Evolutionary conservation across 257 asterid genomes (phyloP).

Genomic region (Jacaranda copaia): DNA sequence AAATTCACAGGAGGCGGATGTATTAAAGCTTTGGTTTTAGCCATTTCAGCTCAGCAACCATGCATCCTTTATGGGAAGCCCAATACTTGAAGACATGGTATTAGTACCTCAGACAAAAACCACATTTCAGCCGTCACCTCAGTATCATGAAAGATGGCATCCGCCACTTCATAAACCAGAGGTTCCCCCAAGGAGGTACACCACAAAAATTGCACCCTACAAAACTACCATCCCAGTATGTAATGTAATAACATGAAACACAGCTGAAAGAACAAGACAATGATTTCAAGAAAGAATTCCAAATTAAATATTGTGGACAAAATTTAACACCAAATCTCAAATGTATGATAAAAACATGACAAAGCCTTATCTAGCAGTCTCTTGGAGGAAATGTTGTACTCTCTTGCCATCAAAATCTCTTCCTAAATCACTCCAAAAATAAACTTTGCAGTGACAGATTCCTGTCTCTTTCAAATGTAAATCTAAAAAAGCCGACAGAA

Average conservation of each 20-base stretch:
- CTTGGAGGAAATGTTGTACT: slow-evolving; percentile 2
- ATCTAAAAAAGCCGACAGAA: slow-evolving; percentile 7
- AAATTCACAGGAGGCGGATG: too few species aligned
- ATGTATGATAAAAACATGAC: neutral
- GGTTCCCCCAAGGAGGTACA: too few species aligned
- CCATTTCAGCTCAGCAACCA: too few species aligned
- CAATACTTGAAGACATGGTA: too few species aligned
- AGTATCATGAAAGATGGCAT: too few species aligned
- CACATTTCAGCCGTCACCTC: too few species aligned
- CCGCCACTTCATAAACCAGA: too few species aligned
- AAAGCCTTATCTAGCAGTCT: slow-evolving; percentile 3
- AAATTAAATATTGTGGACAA: slow-evolving; percentile 20
- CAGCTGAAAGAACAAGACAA: too few species aligned
- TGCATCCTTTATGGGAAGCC: too few species aligned
- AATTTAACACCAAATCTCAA: slow-evolving; percentile 32
- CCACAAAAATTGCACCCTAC: neutral
- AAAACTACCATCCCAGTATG: neutral
- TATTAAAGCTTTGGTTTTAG: too few species aligned
- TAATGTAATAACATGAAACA: neutral
- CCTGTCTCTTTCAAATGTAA: neutral
- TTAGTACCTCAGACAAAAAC: too few species aligned
- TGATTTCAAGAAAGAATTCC: neutral
- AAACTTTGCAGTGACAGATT: neutral
- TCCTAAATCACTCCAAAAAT: slow-evolving; percentile 26
- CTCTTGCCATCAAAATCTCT: slow-evolving; percentile 29